Conservation (phyloP, 1,284 basidiomycete genomes). For the Irpex rosettiformis region DNA sequence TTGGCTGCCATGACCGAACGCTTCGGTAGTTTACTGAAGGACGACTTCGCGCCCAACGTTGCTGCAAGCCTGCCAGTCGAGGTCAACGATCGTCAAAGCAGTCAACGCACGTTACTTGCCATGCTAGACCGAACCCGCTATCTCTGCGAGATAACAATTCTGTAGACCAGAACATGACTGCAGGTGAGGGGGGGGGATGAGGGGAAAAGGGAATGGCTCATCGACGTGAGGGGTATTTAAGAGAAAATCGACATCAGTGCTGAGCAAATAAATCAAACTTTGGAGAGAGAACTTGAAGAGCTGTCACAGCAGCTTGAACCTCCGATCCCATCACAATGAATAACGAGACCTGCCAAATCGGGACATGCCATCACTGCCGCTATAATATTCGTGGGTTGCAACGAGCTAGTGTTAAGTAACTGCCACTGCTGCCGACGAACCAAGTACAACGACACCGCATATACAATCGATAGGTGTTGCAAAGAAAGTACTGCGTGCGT, state of each 20-base stretch:
- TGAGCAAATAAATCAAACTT: conserved; percentile 1
- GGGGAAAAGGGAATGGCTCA: conserved; percentile 2
- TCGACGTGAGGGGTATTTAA: background rate
- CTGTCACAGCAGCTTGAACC: background rate
- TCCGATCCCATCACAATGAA: background rate
- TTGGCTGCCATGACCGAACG: conserved; percentile 79
- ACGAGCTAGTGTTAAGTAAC: too few relatives aligned
- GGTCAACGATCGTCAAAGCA: too few relatives aligned
- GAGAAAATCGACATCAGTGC: background rate
- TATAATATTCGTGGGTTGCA: too few relatives aligned
- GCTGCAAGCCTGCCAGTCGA: conserved; percentile 70
- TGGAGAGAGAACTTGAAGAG: background rate
- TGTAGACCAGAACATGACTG: conserved; percentile 70
- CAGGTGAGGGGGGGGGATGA: background rate
- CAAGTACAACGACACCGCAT: background rate
- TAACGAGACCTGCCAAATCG: conserved; percentile 13
- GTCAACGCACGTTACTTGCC: too few relatives aligned
- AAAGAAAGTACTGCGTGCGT: background rate
- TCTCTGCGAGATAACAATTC: conserved; percentile 72
- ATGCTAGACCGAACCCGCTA: conserved; percentile 77
- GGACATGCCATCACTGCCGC: background rate
- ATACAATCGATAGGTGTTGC: too few relatives aligned
- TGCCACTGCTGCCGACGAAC: too few relatives aligned
- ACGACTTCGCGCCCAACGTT: conserved; percentile 80
- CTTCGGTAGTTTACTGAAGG: conserved; percentile 78